Evolutionary conservation across 768 basidiomycete genomes (phyloP), one percentile per base, ranked within the genome.

Genomic region (Termitomyces sp.): DNA sequence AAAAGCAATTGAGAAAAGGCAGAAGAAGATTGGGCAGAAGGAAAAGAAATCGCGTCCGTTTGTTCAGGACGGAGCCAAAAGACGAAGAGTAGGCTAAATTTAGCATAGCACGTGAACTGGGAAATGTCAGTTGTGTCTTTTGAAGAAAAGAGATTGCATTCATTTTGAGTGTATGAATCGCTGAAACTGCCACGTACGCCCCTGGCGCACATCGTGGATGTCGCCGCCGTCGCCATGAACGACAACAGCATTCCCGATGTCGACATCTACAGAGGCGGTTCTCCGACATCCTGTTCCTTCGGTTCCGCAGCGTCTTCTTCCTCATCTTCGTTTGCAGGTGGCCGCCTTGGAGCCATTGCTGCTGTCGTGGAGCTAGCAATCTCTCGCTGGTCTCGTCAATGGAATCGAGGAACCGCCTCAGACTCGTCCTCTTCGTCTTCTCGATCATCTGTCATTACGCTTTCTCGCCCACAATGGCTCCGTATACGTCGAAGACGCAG

Each of bases 41-140:
- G 94, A 96, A 77, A 96, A 95, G 73, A 88, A 83, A 65, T 86
- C 81, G 57, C 76, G 92, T 54, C 94, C 94, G 13, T 87, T 85
- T 63, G 60, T 61, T 18, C 61, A 58, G 28, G 60, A 59, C 42
- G 58, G 58, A 45, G 54, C 50, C 57, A 69, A 63, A 61, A 49
- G 66, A 52, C 61, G 58, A 52, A 65, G 61, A 35, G 44, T 69
- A 5, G 59, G 20, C 32, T 65, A 61, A 57, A 56, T 30, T 55
- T 52, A 57, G 40, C n/a, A 6, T 48, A 57, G 32, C 58, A 59
- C 61, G 58, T 57, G 61, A 36, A 38, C 22, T 28, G 9, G 40
- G 38, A 38, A 43, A 38, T 33, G 26, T 48, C 5, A 53, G 44
- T 28, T 51, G 16, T 48, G 14, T 28, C 43, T n/a, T 52, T 33